Evolutionary conservation across 192 early-diverging fungal genomes (phyloP).

Genomic region (Phlyctochytrium bullatum): DNA sequence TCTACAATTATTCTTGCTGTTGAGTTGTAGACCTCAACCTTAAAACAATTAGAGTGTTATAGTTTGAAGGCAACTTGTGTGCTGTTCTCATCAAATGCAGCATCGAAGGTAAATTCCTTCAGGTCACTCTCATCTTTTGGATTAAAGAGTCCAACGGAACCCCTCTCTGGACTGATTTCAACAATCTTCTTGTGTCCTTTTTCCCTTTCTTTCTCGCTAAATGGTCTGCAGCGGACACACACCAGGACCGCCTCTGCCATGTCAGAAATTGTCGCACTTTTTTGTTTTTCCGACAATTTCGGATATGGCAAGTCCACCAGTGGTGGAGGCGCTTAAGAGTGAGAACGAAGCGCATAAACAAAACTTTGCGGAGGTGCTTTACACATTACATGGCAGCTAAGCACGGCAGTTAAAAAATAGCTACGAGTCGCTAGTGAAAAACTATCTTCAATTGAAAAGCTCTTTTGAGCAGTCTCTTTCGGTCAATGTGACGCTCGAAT

Average conservation of each 20-base stretch:
- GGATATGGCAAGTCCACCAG: not conserved
- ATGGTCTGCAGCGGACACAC: conserved; percentile 57
- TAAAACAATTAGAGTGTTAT: conserved; percentile 9
- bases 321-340: conserved; percentile 27
- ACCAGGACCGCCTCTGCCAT: conserved; percentile 45
- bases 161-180: conserved; percentile 33
- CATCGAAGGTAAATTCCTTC: conserved; percentile 63
- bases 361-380: conserved; percentile 30
- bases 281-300: not conserved
- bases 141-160: conserved; percentile 41
- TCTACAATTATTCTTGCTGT: conserved; percentile 59
- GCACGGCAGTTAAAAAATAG: not conserved
- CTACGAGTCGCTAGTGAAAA: not conserved
- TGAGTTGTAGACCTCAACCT: conserved; percentile 58
- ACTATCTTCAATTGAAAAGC: not conserved
- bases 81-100: conserved; percentile 54
- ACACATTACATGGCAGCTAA: not conserved
- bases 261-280: not conserved
- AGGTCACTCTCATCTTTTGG: conserved; percentile 46
- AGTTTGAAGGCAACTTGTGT: conserved; percentile 39
- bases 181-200: conserved; percentile 50
- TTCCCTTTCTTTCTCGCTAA: conserved; percentile 52
- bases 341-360: conserved; percentile 19
- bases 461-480: not conserved
- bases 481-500: too few relatives aligned